Percentiles rank a stretch among this genome's conserved stretches.
phyloP scores from a whole-genome alignment of 345 rosid species.

The Citrus cavaleriei region DNA sequence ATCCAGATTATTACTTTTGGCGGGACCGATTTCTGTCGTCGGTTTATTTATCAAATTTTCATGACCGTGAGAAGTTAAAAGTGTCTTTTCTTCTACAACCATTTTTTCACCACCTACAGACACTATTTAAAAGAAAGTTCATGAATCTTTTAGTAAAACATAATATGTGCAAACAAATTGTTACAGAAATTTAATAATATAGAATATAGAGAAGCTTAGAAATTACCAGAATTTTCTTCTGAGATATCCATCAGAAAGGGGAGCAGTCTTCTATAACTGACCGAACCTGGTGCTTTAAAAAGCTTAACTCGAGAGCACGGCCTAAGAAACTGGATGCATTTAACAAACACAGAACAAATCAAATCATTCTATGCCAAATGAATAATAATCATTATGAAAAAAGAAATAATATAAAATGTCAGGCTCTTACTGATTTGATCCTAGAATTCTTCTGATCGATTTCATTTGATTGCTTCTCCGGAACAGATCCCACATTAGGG shows the following conservation, averaged over 20 bases:
- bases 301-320: constrained; percentile 35
- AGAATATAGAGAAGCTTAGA: background rate
- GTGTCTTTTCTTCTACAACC: background rate
- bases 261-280: constrained; percentile 69
- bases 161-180: background rate
- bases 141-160: background rate
- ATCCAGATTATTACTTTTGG: constrained; percentile 3
- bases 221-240: constrained; percentile 34
- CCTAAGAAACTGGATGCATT: constrained; percentile 24
- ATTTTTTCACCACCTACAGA: constrained; percentile 10
- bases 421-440: constrained; percentile 27
- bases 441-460: background rate
- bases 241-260: constrained; percentile 61
- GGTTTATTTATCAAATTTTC: background rate
- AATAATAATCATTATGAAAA: background rate
- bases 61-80: background rate
- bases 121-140: background rate
- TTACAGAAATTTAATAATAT: background rate
- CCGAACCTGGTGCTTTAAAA: constrained; percentile 48
- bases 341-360: background rate
- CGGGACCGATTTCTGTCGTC: background rate
- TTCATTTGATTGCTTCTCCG: constrained; percentile 1
- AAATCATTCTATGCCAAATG: background rate
- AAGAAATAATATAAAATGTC: background rate
- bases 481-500: background rate